Base-by-base conservation (phyloP, 805 yeast species). In the Saturnispora zaruensis region DNA sequence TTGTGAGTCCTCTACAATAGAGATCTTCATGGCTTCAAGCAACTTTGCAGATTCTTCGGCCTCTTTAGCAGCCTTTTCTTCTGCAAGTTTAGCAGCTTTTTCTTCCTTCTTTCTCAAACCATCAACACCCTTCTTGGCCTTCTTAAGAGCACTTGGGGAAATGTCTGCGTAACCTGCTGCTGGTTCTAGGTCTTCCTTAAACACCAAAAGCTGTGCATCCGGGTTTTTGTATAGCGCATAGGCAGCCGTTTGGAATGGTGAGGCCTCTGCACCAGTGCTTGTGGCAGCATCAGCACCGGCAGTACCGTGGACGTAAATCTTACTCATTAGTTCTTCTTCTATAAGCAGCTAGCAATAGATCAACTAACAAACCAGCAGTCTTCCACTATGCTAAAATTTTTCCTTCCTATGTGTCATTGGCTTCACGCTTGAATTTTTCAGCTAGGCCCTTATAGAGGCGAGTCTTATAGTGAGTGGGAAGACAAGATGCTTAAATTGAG, bases 101-200 rank as follows among this genome's bases (percentile, higher is more conserved):
- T 81, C 88, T 47, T 73, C 77, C 67, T 82, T 85, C 73, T 90
- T 91, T 70, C 79, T 87, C 55, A 93, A 72, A 5, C 95, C 91
- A 32, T 90, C 97, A 51, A 85, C 93, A 53, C 96, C 97, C 68
- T 93, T 93, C 69, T 87, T 87, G 59, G 98, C 97, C 71, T 91
- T 93, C 73, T 93, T 93, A 64, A 91, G 71, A 6, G 96, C 97
- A 48, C 95, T 82, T 5, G 96, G 88, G 16, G 89, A 74, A 63
- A 95, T 90, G 60, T 84, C 91, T 57, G 72, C 77, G 64, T 77
- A 91, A n/a, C 40, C 40, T 36, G 59, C 60, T 45, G 77, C 84
- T 54, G 78, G 87, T 37, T 70, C 71, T 2, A 46, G 37, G 32
- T 53, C 56, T 57, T 76, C 76, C 60, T 82, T 83, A 69, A 73